Evolutionary conservation across 108 stramenopile genomes (phyloP).

Genomic region (Cyclostephanos tholiformis): DNA sequence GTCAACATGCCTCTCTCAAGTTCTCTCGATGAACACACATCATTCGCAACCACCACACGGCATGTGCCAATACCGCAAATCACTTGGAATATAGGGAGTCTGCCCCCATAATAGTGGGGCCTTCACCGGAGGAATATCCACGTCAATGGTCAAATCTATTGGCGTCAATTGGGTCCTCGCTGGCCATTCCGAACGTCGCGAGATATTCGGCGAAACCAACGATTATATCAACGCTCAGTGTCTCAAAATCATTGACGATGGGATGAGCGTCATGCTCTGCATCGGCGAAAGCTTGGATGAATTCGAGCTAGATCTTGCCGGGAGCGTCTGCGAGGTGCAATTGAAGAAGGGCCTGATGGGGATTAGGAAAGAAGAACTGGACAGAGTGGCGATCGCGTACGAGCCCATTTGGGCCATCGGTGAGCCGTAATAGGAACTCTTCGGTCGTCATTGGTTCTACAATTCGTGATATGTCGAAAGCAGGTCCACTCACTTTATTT

Average conservation of each 20-base stretch:
- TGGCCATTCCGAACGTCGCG: constrained; percentile 97
- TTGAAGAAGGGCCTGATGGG: constrained; percentile 89
- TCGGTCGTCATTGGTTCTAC: constrained; percentile 3
- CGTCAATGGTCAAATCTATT: constrained; percentile 82
- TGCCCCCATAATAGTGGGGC: constrained; percentile 89
- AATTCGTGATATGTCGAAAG: neutral
- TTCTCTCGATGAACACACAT: neutral
- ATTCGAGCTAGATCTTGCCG: constrained; percentile 91
- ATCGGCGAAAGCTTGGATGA: constrained; percentile 94
- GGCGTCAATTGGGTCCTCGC: constrained; percentile 93
- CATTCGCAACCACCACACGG: too few species aligned
- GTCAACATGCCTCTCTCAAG: constrained; percentile 8
- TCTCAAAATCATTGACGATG: constrained; percentile 84
- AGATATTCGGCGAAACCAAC: constrained; percentile 91
- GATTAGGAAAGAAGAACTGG: constrained; percentile 80
- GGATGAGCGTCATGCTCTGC: constrained; percentile 94
- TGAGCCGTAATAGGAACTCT: neutral
- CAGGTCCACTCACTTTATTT: neutral
- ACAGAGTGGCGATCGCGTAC: constrained; percentile 92
- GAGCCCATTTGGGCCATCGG: constrained; percentile 95
- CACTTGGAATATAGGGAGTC: constrained; percentile 41
- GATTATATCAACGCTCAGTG: constrained; percentile 94
- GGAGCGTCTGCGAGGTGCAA: constrained; percentile 89
- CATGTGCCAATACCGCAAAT: too few species aligned
- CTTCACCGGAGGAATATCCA: constrained; percentile 96